Base-by-base conservation (phyloP, 257 asterid species). In the Scutellaria barbata region DNA sequence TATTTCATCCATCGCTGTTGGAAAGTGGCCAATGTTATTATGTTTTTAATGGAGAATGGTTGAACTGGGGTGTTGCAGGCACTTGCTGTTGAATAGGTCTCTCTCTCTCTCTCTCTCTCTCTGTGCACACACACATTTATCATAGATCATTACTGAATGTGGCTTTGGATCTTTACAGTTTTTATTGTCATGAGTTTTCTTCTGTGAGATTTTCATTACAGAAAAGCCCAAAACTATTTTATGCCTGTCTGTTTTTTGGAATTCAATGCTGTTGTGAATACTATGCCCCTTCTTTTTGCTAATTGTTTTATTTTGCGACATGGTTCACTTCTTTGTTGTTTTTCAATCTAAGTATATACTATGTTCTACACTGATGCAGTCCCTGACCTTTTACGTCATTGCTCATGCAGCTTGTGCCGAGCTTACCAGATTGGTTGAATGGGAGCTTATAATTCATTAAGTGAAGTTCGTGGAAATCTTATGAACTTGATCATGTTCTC, bases 61-160 rank as follows among this genome's bases (percentile, higher is more conserved):
- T 89, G 96, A 86, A 87, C 90, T 85, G 85, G 88, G 86, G 77
- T 83, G 69, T 82, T 87, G 91, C 93, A 60, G 96, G 96, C 90
- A 82, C 95, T 57, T 88, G 85, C 92, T 86, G 71, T 77, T 77
- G 82, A 81, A 76, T 76, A 83, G 95, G 95, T 87, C 52, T 50
- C 65, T 59, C 77, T 55, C 66, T 70, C 53, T 52, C 73, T 47
- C 71, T 14, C 57, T 30, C 72, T 13, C 51, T 43, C 73, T 54
- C 25, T 40, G 2, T 2, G 2, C 25, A 22, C 25, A 22, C 25
- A 22, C 25, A 22, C 25, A 22, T 22, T 22, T 22, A 22, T 22
- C 25, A 1, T 22, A 22, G 2, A 22, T 22, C 25, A 1, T 22
- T 22, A 22, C 2, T 22, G 25, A 22, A 22, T 22, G 25, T 22